Evolutionary conservation across 768 basidiomycete genomes (phyloP), one percentile per base, ranked within the genome.

Genomic region (Auricularia auricula-judae): DNA sequence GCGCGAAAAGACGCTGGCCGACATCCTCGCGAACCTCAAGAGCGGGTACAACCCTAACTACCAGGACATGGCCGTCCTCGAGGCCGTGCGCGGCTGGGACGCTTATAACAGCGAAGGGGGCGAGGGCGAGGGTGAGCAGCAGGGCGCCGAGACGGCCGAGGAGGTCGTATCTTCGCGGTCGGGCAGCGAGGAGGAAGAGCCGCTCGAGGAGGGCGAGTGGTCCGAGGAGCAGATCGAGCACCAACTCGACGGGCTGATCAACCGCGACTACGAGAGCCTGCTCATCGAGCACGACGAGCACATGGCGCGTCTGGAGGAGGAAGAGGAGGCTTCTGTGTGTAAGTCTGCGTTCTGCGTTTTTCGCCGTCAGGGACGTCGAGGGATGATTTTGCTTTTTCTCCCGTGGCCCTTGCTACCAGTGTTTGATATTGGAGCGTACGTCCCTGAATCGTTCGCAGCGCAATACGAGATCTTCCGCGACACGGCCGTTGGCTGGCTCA

Each of bases 31-130:
- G 65, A 79, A 86, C 35, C 83, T 99, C 11, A 83, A 91, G 23
- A 82, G 84, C 10, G 87, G 88, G 3, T 98, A 97, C 77, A 99
- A 99, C 73, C 96, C 96, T 16, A 99, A 99, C 74, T 98, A 98
- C 75, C 95, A 98, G 73, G 96, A 99, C 72, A 98, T 99, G 96
- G 94, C 93, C 2, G 96, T 98, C 60, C 83, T 97, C 35, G 95
- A 96, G 69, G 95, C 96, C 18, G 94, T 98, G 16, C 86, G 93
- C 59, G 95, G 94, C 14, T 98, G 91, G 87, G 91, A 93, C 72
- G 86, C 81, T 64, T 86, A 89, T 71, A 86, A 86, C 66, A 86
- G 89, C 60, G 80, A 82, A 7, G 81, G 78, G 34, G 85, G 2
- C 29, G 29, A 29, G 29, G 29, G 29, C 29, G 29, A 29, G 29